Base-by-base conservation (phyloP, 192 early-diverging fungal genomes). In the Coemansia sp. region DNA sequence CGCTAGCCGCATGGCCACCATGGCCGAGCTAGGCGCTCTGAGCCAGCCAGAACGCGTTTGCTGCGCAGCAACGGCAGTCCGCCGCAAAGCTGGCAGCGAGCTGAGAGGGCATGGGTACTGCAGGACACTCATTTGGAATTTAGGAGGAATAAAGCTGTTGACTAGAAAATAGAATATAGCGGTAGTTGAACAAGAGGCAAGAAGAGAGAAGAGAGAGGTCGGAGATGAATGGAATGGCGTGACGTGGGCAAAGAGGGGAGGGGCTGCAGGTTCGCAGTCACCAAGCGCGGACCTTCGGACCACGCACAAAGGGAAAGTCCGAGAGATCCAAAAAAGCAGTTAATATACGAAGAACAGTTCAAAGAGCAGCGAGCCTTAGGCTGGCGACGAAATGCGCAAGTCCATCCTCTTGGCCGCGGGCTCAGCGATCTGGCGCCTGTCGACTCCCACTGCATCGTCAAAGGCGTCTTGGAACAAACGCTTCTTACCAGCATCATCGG, bases 321-420 rank as follows among this genome's bases (percentile, higher is more conserved):
- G 36, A 43, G 36, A 43, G 10, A 53, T 27, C 40, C 19, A 15
- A 65, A 49, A 24, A 4, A 41, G 4, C 38, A 39, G 54, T 10
- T 40, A 31, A 65, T 39, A 65, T 17, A 58, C 57, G 37, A 59
- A n/a, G 38, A 25, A 29, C 19, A 45, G 29, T 27, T 5, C 22
- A 35, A 31, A 41, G 42, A 41, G 27, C 25, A 41, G 29, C 12
- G 25, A 35, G 11, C 7, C 14, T 31, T 67, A 79, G 5, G 78
- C 78, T n/a, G 78, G 78, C 17, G 78, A 81, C n/a, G 78, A 68
- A 19, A 81, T 81, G 9, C 73, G 68, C 58, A 81, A 42, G 46
- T 81, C 73, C 49, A 68, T 51, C 39, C 68, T 58, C 49, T 79
- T 79, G 11, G 66, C 57, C 10, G 53, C 36, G 45, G 68, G 65